Base-by-base conservation (phyloP, 805 yeast species). In the Cyberlindnera nakhonratchasimensis region DNA sequence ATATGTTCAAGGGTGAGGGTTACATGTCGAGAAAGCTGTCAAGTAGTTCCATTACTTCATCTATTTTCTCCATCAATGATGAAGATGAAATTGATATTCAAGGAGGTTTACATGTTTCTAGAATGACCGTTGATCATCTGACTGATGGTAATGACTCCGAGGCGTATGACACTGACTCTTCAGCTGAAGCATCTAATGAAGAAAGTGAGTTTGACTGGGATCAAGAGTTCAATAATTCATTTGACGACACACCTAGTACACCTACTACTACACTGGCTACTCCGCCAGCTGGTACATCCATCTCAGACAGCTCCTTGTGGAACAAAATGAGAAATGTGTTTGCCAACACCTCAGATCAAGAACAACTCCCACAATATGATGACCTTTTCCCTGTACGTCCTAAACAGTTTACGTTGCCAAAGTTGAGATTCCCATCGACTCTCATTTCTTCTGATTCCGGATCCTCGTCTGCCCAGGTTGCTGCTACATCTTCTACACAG, bases 321-420 rank as follows among this genome's bases (percentile, higher is more conserved):
- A 64, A 60, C 43, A 65, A 67, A 43, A 60, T 67, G 49, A 47
- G 65, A 37, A 64, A 54, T 39, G 67, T 61, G 16, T 53, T 66
- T 40, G 48, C 46, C 21, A 32, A 34, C 21, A 21, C 41, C 4
- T 34, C 46, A 7, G 53, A 49, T n/a, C 45, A 40, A 12, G 81
- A 77, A 21, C 72, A 65, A 17, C 70, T 85, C 50, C 95, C 95
- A 3, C 72, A 77, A 16, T 85, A 85, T 57, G 86, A 84, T 53
- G 95, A 85, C 46, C 69, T 85, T 30, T 85, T 78, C 69, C 95
- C 93, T 20, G 23, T 31, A 7, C 20, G 43, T 14, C 33, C 49
- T 2, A 47, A 43, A 24, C 47, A 43, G 12, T 47, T 51, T 39
- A 37, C 46, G 6, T 18, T 54, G 8, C 46, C 53, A 33, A 51